Evolutionary conservation across 169 alveolate species (phyloP), one percentile per base, ranked within the genome.

Genomic region (Plasmodium yoelii): DNA sequence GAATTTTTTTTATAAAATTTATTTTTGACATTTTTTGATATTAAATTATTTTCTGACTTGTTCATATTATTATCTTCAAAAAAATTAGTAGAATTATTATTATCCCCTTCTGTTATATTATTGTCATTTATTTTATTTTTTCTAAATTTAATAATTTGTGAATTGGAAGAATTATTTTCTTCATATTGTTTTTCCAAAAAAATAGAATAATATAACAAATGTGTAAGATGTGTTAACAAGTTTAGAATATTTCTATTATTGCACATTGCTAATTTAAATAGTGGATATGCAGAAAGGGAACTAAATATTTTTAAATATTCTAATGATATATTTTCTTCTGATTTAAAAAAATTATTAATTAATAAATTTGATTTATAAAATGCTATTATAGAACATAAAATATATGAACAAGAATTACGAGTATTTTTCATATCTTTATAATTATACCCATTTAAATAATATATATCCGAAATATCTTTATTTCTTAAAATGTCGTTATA

Each of bases 401-500:
- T 56, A 42, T 57, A 86, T 7, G 91, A 28, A 64, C 87, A 86
- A 55, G 69, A 86, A 70, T 86, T 86, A 44, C 91, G 84, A 5
- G 12, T 55, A 70, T 71, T 71, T 47, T 86, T 86, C 34, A 86
- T 86, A 7, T 86, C 91, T 70, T 86, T 86, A 63, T 86, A 86
- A 55, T 86, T 86, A 86, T 46, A 86, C 5, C 91, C 91, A 65
- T 86, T 57, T 22, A 86, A 39, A 28, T 86, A 86, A n/a, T 47
- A 51, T 18, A 49, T 24, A 26, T 86, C 91, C 9, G 87, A 70
- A 42, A 86, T 47, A 39, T 86, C 87, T 28, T 63, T 86, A 51
- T 86, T 86, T 53, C 91, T 68, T 24, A 86, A n/a, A 5, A 86
- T 51, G 6, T 86, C 91, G 63, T 71, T 86, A 68, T 86, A 86